A percentile compares a stretch with the other conserved stretches of the same genome.
Conservation (phyloP, 805 yeast genomes). For the Kluyveromyces nonfermentans region DNA sequence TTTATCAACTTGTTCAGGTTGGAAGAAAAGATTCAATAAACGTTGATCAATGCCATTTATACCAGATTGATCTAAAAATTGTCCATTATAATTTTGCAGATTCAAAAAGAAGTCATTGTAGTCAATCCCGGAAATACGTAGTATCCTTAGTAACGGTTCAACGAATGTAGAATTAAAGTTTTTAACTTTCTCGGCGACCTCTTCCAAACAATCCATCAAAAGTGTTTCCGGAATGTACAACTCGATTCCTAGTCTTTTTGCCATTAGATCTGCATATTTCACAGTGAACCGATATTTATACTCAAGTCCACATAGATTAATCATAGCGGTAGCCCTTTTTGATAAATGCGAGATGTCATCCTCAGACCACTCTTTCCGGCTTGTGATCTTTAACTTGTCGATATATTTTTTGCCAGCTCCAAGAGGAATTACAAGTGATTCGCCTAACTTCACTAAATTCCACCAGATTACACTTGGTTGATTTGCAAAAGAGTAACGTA, state of each 20-base stretch:
- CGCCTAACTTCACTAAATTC: constrained; percentile 81
- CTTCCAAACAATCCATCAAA: constrained; percentile 11
- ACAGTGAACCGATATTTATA: constrained; percentile 55
- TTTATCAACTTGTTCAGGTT: constrained; percentile 10
- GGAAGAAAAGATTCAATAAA: constrained; percentile 15
- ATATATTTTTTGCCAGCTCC: constrained; percentile 58
- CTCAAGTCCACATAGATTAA: constrained; percentile 53
- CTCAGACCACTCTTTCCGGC: constrained; percentile 34
- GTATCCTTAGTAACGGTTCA: constrained; percentile 50
- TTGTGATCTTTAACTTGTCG: constrained; percentile 27
- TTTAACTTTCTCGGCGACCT: constrained; percentile 7
- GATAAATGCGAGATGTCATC: constrained; percentile 44
- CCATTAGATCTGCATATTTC: constrained; percentile 48
- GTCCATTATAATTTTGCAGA: constrained; percentile 42
- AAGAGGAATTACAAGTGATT: constrained; percentile 68
- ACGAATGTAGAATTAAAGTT: constrained; percentile 32
- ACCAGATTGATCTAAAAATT: constrained; percentile 23
- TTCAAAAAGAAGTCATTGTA: constrained; percentile 69
- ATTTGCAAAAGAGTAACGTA: constrained; percentile 71
- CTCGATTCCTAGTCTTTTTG: constrained; percentile 59
- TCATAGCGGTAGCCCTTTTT: constrained; percentile 53
- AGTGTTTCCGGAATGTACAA: constrained; percentile 33
- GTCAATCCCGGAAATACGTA: constrained; percentile 58
- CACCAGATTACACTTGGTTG: constrained; percentile 88
- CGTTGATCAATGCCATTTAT: constrained; percentile 15